Base-by-base conservation (phyloP, 768 basidiomycete genomes). In the Pulveroboletus sp. region DNA sequence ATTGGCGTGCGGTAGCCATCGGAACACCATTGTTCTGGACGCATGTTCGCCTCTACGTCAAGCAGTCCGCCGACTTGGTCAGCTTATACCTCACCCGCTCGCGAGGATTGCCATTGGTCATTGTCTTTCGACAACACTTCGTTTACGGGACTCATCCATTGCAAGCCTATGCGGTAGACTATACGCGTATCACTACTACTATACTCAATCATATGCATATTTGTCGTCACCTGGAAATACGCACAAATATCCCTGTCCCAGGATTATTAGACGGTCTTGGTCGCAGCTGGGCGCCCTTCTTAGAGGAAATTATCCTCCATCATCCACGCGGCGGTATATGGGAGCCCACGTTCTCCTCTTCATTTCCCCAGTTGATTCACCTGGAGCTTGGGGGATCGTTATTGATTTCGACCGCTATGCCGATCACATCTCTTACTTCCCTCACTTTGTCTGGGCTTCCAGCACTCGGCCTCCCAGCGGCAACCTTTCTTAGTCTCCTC, bases 11-110 rank as follows among this genome's bases (percentile, higher is more conserved):
- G 18, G 56, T 73, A 38, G 72, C 73, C 28, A 46, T 72, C 27
- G 65, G 62, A 33, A 68, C 65, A 5, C 69, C 75, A 6, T 50
- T 62, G 28, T 58, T 79, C 17, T 79, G 77, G 77, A 68, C 69
- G 5, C 49, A 56, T 24, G 58, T 66, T 32, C 55, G 37, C 37
- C 60, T 66, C 37, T 54, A 54, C 46, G 47, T 68, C 53, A 37
- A 54, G n/a, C 67, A 66, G 43, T 63, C 63, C 18, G 30, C 39
- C 27, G 55, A 65, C 42, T 49, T 66, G 31, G 53, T 67, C 47
- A 50, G 63, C 39, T 28, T 65, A 31, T 66, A 66, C 41, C 53
- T 69, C 30, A 14, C 41, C 11, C 65, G 65, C 48, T 62, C 65
- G 18, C 59, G 45, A 6, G 67, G 62, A 38, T 43, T 61, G 35